phyloP scores from a whole-genome alignment of 2,329 filamentous ascomycete species.

The Aspergillus sp. region DNA sequence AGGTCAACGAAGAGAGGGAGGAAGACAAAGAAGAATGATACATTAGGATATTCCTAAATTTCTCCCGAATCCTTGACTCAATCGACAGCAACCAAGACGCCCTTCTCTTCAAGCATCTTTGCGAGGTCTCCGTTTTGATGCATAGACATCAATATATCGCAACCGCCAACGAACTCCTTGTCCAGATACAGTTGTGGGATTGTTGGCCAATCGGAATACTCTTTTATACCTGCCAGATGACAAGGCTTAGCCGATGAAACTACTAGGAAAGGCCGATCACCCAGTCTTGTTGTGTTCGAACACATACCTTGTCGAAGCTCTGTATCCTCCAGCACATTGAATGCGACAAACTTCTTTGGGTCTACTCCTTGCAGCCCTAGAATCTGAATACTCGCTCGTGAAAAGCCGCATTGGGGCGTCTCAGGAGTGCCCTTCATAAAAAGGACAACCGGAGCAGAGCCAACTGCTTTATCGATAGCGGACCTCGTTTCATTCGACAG shows the following conservation, averaged over 20 bases:
- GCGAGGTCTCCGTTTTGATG: conserved; percentile 93
- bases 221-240: conserved; percentile 77
- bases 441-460: conserved; percentile 84
- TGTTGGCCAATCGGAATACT: conserved; percentile 98
- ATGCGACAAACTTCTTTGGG: conserved; percentile 93
- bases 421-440: conserved; percentile 99
- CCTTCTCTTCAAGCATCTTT: conserved; percentile 88
- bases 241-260: conserved; percentile 1
- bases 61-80: conserved; percentile 14
- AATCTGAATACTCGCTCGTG: conserved; percentile 90
- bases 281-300: no score
- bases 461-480: conserved; percentile 88
- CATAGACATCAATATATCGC: conserved; percentile 95
- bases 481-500: conserved; percentile 76
- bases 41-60: background rate
- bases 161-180: conserved; percentile 96
- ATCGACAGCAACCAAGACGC: conserved; percentile 70
- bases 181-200: conserved; percentile 96
- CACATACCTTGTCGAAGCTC: conserved; percentile 75
- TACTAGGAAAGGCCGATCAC: background rate
- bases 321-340: conserved; percentile 91
- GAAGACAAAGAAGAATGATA: background rate
- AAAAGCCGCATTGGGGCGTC: conserved; percentile 95
- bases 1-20: background rate
- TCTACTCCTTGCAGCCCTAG: conserved; percentile 92